Evolutionary conservation across 2,329 filamentous ascomycete species (phyloP), one percentile per base, ranked within the genome.

Genomic region (Talaromyces sp.): DNA sequence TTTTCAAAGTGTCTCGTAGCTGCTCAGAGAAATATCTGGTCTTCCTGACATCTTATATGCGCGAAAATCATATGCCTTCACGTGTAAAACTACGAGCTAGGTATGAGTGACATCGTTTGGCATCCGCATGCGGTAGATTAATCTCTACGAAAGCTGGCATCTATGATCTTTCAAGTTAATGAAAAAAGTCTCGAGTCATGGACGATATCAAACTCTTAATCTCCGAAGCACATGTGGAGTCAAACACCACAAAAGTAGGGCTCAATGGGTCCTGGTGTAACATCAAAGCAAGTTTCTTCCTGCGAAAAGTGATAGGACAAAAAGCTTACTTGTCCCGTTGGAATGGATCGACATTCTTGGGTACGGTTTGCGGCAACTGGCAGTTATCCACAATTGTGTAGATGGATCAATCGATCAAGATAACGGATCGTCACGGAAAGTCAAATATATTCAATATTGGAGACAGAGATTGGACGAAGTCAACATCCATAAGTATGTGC

Each of bases 321-420:
- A 45, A 19, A 45, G n/a, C 43, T 45, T 45, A 22, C n/a, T 22
- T 45, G n/a, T 45, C 43, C n/a, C n/a, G 11, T 22, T 45, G 57
- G 27, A 47, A 60, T 60, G 57, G 57, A 60, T 47, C 39, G 39
- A 43, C 57, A 60, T 59, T 47, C 24, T 35, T 60, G 9, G 22
- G 33, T 60, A 49, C 41, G 41, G 10, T 49, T 49, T 60, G n/a
- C 58, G 58, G 43, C 41, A 47, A 19, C 49, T 52, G 49, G 27
- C 49, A 33, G 14, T 52, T 50, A 50, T 50, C 47, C 47, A 49
- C 47, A 16, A 16, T 43, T 22, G 19, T 9, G n/a, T 27, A 22
- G 47, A 27, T 49, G 19, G 19, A 14, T 49, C 47, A 13, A 27
- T 27, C 47, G 47, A 50, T 27, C 45, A 50, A 50, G 19, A 16